Conservation (phyloP, 176 grass and related monocot species). For the Chrysopogon serrulatus region DNA sequence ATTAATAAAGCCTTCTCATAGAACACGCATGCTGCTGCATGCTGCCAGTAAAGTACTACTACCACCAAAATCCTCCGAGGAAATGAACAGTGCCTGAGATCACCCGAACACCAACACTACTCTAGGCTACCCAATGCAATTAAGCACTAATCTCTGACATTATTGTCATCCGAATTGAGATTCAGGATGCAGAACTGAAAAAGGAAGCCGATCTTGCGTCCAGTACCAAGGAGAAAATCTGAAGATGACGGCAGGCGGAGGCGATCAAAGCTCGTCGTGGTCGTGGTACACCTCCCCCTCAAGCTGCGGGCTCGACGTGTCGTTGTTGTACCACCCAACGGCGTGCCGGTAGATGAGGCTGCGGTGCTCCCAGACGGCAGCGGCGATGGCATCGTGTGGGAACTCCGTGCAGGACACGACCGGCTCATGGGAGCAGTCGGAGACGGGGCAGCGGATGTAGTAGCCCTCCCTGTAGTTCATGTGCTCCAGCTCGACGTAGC, state of each 20-base stretch:
- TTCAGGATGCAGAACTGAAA: no score
- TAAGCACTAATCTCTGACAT: no score
- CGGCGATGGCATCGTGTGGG: not conserved
- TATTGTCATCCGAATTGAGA: no score
- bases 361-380: not conserved
- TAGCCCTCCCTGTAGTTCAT: not conserved
- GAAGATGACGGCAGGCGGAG: not conserved
- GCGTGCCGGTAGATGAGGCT: not conserved
- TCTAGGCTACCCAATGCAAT: no score
- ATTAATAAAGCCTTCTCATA: no score
- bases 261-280: not conserved
- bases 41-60: no score
- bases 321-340: not conserved
- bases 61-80: no score
- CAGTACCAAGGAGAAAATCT: not conserved
- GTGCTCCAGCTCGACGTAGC: not conserved
- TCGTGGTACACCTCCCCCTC: not conserved
- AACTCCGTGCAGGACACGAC: not conserved
- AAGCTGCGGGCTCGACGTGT: not conserved
- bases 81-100: no score
- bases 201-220: no score
- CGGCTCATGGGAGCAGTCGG: not conserved
- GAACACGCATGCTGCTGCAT: no score
- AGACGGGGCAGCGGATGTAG: not conserved
- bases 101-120: no score